phyloP scores from a whole-genome alignment of 1,139 yeast species.

The Yamadazyma trypodendri region DNA sequence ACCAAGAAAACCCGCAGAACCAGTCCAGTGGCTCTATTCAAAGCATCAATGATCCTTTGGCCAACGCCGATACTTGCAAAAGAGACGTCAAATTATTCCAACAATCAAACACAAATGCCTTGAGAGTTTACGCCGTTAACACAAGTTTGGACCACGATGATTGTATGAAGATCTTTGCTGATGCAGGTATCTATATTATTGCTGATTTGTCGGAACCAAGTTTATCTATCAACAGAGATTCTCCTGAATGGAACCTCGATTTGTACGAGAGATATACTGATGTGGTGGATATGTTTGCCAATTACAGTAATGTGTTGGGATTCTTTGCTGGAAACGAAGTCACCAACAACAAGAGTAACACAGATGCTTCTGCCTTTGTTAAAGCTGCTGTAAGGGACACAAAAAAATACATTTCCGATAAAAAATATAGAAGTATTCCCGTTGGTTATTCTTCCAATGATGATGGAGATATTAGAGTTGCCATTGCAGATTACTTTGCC shows the following conservation, averaged over 20 bases:
- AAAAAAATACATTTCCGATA: slow-evolving; percentile 66
- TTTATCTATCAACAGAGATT: slow-evolving; percentile 57
- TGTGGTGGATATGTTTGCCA: slow-evolving; percentile 69
- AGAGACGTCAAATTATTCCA: slow-evolving; percentile 77
- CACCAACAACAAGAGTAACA: slow-evolving; percentile 66
- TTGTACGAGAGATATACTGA: slow-evolving; percentile 70
- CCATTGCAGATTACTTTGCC: slow-evolving; percentile 78
- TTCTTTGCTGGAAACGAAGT: slow-evolving; percentile 95
- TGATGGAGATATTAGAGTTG: slow-evolving; percentile 66
- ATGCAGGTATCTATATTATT: slow-evolving; percentile 77
- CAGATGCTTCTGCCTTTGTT: slow-evolving; percentile 80
- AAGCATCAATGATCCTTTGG: slow-evolving; percentile 65
- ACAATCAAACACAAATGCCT: slow-evolving; percentile 60
- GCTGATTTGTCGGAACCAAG: slow-evolving; percentile 73
- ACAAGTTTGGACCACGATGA: slow-evolving; percentile 59
- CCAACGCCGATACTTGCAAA: slow-evolving; percentile 67
- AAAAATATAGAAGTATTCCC: slow-evolving; percentile 71
- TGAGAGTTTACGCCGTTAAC: slow-evolving; percentile 75
- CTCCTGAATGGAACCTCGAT: slow-evolving; percentile 62
- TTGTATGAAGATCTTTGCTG: slow-evolving; percentile 65
- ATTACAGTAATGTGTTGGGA: slow-evolving; percentile 75
- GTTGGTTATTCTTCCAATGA: slow-evolving; percentile 91
- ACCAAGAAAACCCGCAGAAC: slow-evolving; percentile 42
- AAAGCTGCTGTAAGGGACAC: slow-evolving; percentile 88
- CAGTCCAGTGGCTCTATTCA: slow-evolving; percentile 34